These are phyloP conservation scores for Echites panduratus DNA, from an alignment of 257 asterid genomes.

Conservation along the genomic window DNA sequence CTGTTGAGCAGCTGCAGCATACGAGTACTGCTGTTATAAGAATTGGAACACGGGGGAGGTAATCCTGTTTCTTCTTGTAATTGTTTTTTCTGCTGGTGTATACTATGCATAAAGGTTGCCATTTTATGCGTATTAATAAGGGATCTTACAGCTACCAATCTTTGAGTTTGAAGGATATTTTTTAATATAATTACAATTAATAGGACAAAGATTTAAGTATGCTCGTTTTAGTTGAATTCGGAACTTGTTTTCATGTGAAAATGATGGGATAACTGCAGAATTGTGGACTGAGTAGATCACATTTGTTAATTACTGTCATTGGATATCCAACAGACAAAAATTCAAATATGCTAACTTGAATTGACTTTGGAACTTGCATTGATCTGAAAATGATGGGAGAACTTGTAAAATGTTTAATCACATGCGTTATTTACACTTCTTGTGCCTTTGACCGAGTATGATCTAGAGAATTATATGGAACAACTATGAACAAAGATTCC, in stretches of 20 bases:
- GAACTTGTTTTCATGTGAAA: neutral
- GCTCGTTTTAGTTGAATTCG: neutral
- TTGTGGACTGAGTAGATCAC: neutral
- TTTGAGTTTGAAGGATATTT: neutral
- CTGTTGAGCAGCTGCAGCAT: conserved; percentile 49
- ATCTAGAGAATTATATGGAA: neutral
- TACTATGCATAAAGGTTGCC: neutral
- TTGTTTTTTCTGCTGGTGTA: neutral
- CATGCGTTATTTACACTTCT: neutral
- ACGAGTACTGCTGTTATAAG: conserved; percentile 74
- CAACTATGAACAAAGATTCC: neutral
- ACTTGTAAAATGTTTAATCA: neutral
- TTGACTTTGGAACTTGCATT: neutral
- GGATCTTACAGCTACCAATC: neutral
- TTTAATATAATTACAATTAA: too few relatives aligned
- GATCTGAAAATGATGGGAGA: neutral
- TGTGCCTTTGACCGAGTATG: neutral
- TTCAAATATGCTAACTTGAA: neutral
- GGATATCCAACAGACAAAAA: neutral
- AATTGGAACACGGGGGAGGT: conserved; percentile 96
- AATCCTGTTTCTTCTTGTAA: conserved; percentile 16
- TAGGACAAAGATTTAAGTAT: neutral
- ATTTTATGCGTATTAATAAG: neutral
- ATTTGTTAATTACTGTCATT: neutral
- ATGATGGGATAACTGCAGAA: neutral